A percentile compares a stretch with the other conserved stretches of the same genome.
phyloP scores from a whole-genome alignment of 1,284 basidiomycete species.

The Mycena sp. region DNA sequence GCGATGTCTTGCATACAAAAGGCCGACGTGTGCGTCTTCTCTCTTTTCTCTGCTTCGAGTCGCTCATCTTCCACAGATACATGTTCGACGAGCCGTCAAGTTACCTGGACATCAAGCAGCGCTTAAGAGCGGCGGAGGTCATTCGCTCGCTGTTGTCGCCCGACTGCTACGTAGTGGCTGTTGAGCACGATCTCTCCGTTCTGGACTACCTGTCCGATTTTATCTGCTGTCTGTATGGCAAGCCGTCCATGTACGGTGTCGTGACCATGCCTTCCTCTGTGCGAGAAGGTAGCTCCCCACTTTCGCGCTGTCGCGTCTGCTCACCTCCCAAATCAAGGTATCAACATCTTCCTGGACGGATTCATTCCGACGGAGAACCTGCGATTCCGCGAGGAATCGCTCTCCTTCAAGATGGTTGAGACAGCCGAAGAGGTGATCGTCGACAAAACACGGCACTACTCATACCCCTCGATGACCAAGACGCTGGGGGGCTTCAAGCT shows the following conservation, averaged over 20 bases:
- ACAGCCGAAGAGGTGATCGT: constrained; percentile 87
- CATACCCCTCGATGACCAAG: constrained; percentile 95
- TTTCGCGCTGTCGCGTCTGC: neutral
- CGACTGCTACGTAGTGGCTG: constrained; percentile 91
- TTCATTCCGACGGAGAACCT: constrained; percentile 99
- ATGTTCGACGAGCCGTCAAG: constrained; percentile 99
- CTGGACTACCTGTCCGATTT: constrained; percentile 98
- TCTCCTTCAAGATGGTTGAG: constrained; percentile 97
- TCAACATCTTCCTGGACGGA: constrained; percentile 98
- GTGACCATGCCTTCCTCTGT: constrained; percentile 98
- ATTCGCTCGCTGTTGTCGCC: constrained; percentile 87
- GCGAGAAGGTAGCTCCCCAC: constrained; percentile 77
- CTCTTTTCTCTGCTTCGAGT: constrained; percentile 10
- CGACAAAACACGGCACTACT: constrained; percentile 87
- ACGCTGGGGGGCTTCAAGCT: constrained; percentile 95
- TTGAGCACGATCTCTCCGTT: constrained; percentile 97
- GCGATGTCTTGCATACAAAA: constrained; percentile 92
- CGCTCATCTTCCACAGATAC: constrained; percentile 61
- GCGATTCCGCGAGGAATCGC: constrained; percentile 93
- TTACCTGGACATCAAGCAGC: constrained; percentile 95
- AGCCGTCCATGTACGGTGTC: constrained; percentile 96
- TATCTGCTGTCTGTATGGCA: constrained; percentile 96
- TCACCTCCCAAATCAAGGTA: constrained; percentile 61
- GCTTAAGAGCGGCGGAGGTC: constrained; percentile 94
- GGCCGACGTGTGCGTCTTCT: constrained; percentile 79